phyloP scores from a whole-genome alignment of 1,284 basidiomycete genomes.

The Leccinum insolens region DNA sequence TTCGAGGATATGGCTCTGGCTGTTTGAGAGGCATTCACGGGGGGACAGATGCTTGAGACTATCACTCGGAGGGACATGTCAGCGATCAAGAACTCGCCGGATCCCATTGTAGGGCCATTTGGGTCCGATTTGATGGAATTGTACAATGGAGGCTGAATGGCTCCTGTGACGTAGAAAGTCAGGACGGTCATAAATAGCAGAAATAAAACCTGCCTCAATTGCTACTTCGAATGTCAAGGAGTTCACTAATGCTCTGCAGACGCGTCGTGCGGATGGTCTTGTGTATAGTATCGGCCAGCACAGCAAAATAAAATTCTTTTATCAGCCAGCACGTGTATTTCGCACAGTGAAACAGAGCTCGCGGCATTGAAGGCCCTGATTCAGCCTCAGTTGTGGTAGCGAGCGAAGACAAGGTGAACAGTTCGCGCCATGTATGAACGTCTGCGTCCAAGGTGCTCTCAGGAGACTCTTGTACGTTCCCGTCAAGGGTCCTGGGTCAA shows the following conservation, averaged over 20 bases:
- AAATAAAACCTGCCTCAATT: slow-evolving; percentile 36
- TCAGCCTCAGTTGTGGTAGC: slow-evolving; percentile 7
- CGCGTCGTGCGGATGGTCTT: slow-evolving; percentile 34
- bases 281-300: slow-evolving; percentile 11
- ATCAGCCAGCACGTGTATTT: no score
- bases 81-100: slow-evolving; percentile 26
- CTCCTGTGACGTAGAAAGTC: slow-evolving; percentile 34
- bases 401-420: slow-evolving; percentile 24
- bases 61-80: slow-evolving; percentile 5
- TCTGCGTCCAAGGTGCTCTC: slow-evolving; percentile 29
- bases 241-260: slow-evolving; percentile 25
- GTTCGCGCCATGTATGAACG: slow-evolving; percentile 32
- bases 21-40: slow-evolving; percentile 22
- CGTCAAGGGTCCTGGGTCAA: background rate
- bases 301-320: no score
- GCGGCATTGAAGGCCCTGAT: no score
- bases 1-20: no score
- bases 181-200: slow-evolving; percentile 30
- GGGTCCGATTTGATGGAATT: slow-evolving; percentile 33
- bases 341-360: no score
- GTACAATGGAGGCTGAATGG: slow-evolving; percentile 36
- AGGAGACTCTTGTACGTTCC: slow-evolving; percentile 31
- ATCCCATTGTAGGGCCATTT: slow-evolving; percentile 30
- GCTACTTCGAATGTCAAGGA: slow-evolving; percentile 31
- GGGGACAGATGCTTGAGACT: slow-evolving; percentile 12